Evolutionary conservation across 176 grass and related monocot genomes (phyloP), one percentile per base, ranked within the genome.

Genomic region (Phoenix roebelenii): DNA sequence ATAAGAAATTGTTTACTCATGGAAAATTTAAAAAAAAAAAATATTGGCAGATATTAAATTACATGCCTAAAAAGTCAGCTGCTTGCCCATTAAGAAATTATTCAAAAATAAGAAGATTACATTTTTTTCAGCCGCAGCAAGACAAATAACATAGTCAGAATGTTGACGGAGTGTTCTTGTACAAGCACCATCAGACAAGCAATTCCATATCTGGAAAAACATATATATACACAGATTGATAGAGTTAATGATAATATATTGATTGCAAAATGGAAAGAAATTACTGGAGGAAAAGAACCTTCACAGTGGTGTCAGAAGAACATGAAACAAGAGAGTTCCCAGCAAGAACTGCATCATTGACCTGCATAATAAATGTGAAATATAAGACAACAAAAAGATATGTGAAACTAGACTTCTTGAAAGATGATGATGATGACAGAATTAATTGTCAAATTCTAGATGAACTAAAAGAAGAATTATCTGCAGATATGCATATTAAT

Each of bases 131-230:
- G 93, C 79, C 7, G 84, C 87, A 65, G 81, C 78, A 71, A 98
- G 93, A 75, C 93, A 92, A 50, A 74, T 98, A 29, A 89, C 84
- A 64, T 98, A 98, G 80, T 98, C 93, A 76, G 87, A 89, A 83
- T 92, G 87, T 60, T 98, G 93, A 19, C 71, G 87, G 26, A 89
- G 81, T 23, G 87, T 92, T 67, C 77, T 98, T 17, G 82, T 85
- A 65, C 87, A 98, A 73, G 66, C 63, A 67, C 82, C 87, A 72
- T 98, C 82, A 20, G 84, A 85, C 53, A 89, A 85, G 76, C 66
- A 85, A 83, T 88, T 98, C 93, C 93, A 98, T 22, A 75, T 76
- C 93, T 98, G 74, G 18, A 9, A 23, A 72, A 81, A 19, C 4
- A 55, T n/a, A 15, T 3, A n/a, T 30, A 52, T 17, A 44, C 28